Evolutionary conservation across 2,329 filamentous ascomycete species (phyloP), one percentile per base, ranked within the genome.

Genomic region (Coniochaeta pulveracea): DNA sequence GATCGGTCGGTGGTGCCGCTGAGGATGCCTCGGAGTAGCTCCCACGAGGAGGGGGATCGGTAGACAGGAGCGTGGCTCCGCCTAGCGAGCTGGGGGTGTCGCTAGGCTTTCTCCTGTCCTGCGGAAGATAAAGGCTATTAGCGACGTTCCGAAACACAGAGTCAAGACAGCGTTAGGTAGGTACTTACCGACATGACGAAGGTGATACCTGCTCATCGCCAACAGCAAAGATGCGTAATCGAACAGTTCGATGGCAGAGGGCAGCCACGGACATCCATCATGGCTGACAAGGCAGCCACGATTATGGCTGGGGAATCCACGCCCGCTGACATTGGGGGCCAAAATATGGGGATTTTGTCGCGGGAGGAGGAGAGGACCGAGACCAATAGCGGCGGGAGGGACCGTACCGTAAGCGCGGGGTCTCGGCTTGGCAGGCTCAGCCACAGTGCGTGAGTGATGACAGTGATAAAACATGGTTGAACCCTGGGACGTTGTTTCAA

Each of bases 311-410:
- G 14, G 10, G 6, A 6, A n/a, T 7, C 11, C 6, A 8, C 26
- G 12, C 26, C 26, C 26, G 16, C 16, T 18, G 26, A 18, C 11
- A 18, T 28, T 28, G 26, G 26, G 26, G 26, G 15, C 26, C 15
- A 15, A 8, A 4, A 4, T 18, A 11, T 28, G 15, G n/a, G 6
- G 24, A 14, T 27, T 5, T 16, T 16, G 26, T 11, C 11, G 27
- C 14, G 27, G n/a, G 10, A 30, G 6, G 4, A 6, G 10, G 27
- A 12, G 10, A 30, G 6, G 4, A 6, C 22, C 27, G 8, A 30
- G 27, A 30, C 27, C 27, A 30, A 30, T 30, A 30, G 27, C 17
- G 17, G 27, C 27, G 27, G 27, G 27, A 30, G 22, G 27, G 27
- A 7, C 27, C 27, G 27, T 11, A 10, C 28, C 18, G 28, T 21